Base-by-base conservation (phyloP, 208 protist genomes). In the Leishmania martiniquensis region DNA sequence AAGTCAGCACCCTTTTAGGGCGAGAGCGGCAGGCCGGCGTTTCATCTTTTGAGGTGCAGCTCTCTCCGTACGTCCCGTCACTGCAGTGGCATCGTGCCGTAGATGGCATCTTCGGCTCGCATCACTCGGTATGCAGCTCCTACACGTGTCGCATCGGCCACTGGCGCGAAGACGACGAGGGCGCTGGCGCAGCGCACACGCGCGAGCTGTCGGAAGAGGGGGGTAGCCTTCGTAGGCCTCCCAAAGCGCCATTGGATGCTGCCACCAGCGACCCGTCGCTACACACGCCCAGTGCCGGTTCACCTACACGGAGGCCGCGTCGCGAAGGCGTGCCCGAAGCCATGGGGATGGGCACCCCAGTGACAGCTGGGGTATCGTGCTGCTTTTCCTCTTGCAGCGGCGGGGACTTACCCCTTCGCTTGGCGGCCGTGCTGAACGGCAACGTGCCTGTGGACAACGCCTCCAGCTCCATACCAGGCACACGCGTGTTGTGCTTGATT, bases 71-170 rank as follows among this genome's bases (percentile, higher is more conserved):
- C 57, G 76, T 93, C 4, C 87, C 92, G 13, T 44, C 63, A 20
- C 73, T 96, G 62, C 80, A 75, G 29, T 96, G 90, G 89, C 52
- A 83, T 25, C 78, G 84, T 15, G 80, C 78, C 12, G 75, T 85
- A 25, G 92, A 96, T 62, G 92, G 92, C 29, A 39, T 92, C 22
- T 73, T 93, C 32, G 92, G 92, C 65, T 88, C 90, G 1, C 79
- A 78, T 17, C 86, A 91, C 72, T 77, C 34, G 25, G 69, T 85
- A 6, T 90, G 54, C 75, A 45, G 42, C 77, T 83, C 57, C 54
- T 63, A 66, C 73, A 70, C 68, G 54, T 82, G 71, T 74, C n/a
- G 37, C 62, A 42, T 69, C 10, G 57, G 9, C 13, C 29, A 32
- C 39, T 49, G n/a, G 29, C 20, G 51, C 45, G 60, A 54, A 2